Evolutionary conservation across 2,329 filamentous ascomycete species (phyloP).

Genomic region (Gyromitra esculenta): DNA sequence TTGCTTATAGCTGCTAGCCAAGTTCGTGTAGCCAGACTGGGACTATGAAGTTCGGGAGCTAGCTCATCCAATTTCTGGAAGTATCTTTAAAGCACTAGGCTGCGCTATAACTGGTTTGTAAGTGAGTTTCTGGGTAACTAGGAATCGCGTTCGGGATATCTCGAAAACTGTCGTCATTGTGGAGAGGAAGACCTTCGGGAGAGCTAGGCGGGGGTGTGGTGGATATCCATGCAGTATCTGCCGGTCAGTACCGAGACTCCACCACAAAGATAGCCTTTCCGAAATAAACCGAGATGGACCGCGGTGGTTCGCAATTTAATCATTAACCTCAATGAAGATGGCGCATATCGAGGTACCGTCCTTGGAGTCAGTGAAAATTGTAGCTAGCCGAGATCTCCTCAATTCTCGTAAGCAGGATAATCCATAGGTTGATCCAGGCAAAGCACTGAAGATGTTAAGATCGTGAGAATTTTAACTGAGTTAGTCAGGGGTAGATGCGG

Average conservation of each 20-base stretch:
- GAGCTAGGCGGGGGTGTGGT: background rate
- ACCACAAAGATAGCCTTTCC: background rate
- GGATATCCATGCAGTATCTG: background rate
- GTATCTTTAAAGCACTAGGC: background rate
- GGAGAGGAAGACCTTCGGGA: background rate
- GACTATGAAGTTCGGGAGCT: background rate
- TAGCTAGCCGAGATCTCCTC: background rate
- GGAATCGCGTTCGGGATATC: background rate
- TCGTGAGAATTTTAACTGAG: background rate
- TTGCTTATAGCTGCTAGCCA: background rate
- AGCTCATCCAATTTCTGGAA: background rate
- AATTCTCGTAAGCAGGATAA: background rate
- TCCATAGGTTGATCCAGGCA: background rate
- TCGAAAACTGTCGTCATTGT: background rate
- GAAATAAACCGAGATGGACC: background rate
- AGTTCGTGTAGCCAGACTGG: background rate
- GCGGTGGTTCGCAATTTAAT: background rate
- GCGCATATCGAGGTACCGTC: background rate
- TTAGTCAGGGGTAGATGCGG: constrained; percentile 9
- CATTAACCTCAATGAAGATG: background rate
- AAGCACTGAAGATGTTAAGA: background rate
- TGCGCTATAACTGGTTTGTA: background rate
- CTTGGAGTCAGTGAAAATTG: background rate
- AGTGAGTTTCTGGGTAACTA: background rate
- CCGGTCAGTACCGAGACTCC: background rate